Evolutionary conservation across 2,329 filamentous ascomycete species (phyloP).

Genomic region (Cercospora nicotianae): DNA sequence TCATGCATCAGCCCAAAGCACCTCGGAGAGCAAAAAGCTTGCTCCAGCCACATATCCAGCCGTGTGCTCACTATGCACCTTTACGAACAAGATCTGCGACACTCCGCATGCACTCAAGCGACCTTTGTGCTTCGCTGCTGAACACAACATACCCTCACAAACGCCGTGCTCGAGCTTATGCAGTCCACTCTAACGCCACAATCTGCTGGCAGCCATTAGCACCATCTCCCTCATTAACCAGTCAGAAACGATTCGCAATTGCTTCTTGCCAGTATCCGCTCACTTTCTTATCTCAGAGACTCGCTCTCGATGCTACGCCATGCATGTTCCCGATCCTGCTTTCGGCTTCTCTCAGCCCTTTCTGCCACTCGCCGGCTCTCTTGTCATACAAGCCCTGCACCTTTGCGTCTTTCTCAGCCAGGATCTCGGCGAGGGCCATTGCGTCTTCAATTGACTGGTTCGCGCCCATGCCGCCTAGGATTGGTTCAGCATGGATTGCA

Average conservation of each 20-base stretch:
- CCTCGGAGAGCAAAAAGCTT: slow-evolving; percentile 2
- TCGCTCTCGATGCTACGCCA: slow-evolving; percentile 11
- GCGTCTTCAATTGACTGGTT: slow-evolving; percentile 45
- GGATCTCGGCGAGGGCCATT: slow-evolving; percentile 37
- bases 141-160: neutral
- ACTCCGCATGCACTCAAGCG: slow-evolving; percentile 3
- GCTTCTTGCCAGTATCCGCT: slow-evolving; percentile 1
- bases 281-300: slow-evolving; percentile 15
- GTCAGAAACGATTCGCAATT: neutral
- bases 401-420: slow-evolving; percentile 26
- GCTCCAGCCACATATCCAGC: neutral
- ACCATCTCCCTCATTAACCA: slow-evolving; percentile 5
- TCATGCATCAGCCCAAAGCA: neutral
- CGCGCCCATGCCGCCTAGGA: slow-evolving; percentile 44
- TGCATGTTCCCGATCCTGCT: slow-evolving; percentile 33
- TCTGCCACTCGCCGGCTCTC: slow-evolving; percentile 27
- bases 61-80: neutral
- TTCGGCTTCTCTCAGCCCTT: slow-evolving; percentile 28
- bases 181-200: slow-evolving; percentile 10
- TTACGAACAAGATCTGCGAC: slow-evolving; percentile 3
- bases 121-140: neutral
- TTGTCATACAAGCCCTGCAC: slow-evolving; percentile 25
- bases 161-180: slow-evolving; percentile 1
- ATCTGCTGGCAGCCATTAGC: slow-evolving; percentile 14
- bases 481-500: slow-evolving; percentile 43